Base-by-base conservation (phyloP, 1,284 basidiomycete genomes). In the Veloporphyrellus conicus region DNA sequence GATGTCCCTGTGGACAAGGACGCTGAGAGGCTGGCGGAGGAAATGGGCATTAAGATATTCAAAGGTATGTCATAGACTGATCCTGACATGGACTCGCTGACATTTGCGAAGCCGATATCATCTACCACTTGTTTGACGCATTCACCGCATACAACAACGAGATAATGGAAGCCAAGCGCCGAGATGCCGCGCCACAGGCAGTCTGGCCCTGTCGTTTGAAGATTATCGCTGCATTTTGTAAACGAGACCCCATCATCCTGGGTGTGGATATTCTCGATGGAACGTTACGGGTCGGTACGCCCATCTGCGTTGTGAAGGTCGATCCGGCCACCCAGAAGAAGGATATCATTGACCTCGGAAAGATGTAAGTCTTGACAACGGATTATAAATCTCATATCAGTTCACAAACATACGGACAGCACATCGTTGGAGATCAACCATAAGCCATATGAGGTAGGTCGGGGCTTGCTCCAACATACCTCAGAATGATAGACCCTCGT, bases 241-340 rank as follows among this genome's bases (percentile, higher is more conserved):
- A 95, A 72, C 87, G 96, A 48, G 95, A 99, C 68, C 96, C 94
- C 1, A 94, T 99, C 62, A 97, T 99, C 55, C 71, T 99, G 35
- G 96, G 96, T 56, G 93, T 95, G 32, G 96, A 99, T 68, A 96
- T 99, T 58, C 72, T 96, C 41, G 95, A 99, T 55, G 96, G 96
- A 34, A 83, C 83, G 0, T 68, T 97, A 58, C 83, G 94, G n/a
- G 80, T 96, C 19, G 96, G 96, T 2, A 99, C 96, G 2, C 96
- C 96, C 0, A 71, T 99, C 34, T 93, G 93, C 66, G 96, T 98
- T 14, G 91, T 98, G 43, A 94, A 93, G 68, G 75, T 80, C 20
- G 93, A 98, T 64, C 76, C 91, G 4, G 72, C 72, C 40, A 95
- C 91, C 6, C 84, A 88, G 52, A 94, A 93, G 75, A 91, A 87